Evolutionary conservation across 306 rosid species (phyloP), one percentile per base, ranked within the genome.

Genomic region (Ochetophila trinervis): DNA sequence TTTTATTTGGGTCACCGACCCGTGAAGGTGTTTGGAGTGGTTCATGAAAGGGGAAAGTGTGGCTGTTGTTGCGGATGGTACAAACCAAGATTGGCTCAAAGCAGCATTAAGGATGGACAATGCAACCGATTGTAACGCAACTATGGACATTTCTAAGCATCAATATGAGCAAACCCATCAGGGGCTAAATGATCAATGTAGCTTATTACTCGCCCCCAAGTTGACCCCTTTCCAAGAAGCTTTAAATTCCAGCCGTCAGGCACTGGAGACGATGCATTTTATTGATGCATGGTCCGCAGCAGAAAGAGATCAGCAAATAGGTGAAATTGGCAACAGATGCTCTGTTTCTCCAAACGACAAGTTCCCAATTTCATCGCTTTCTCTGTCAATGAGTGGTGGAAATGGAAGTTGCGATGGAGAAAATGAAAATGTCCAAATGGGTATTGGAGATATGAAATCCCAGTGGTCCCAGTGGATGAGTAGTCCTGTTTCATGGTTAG

Each of bases 1-100:
- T 62, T 11, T 62, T 55, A 32, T 47, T 57, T 32, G 3, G 59
- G 68, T 76, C 36, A 3, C 19, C 55, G 15, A 53, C 65, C 65
- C 27, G 55, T 76, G 77, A 70, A 76, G 80, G 62, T 13, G 45
- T 8, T 18, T 70, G 76, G 76, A 54, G 34, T 76, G 80, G 80
- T 59, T 70, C 59, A 44, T 76, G 80, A 76, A 70, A 35, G 74
- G 70, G 50, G 70, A 68, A 68, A 55, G 11, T 8, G 17, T 60
- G 3, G 19, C 69, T 71, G 62, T 7, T 54, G 66, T 6, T n/a
- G n/a, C n/a, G 49, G 65, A 36, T 22, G 67, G 32, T 56, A 42
- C 63, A 30, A 70, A 63, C 75, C 80, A 64, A 65, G 72, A 70
- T n/a, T 70, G 21, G 32, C 32, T 27, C 52, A 45, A 24, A 36